phyloP scores from a whole-genome alignment of 208 protist species.

The Crithidia acanthocephali region DNA sequence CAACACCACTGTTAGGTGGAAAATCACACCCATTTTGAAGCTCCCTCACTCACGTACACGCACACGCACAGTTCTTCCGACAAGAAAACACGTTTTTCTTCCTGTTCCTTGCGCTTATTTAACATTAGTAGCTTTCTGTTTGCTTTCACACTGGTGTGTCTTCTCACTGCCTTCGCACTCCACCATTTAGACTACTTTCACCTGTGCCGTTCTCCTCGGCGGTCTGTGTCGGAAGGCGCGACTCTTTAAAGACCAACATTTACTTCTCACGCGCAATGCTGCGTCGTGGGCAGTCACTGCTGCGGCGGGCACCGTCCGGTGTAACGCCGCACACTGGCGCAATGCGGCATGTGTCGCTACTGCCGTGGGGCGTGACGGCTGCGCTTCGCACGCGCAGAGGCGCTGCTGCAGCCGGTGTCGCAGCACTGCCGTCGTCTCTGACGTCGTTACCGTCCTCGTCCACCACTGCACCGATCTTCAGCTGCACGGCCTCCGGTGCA shows the following conservation, averaged over 20 bases:
- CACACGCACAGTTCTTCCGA: too few species aligned
- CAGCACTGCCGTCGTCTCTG: background rate
- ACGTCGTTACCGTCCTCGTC: background rate
- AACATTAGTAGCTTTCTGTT: too few species aligned
- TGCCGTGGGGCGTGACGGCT: background rate
- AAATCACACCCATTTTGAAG: too few species aligned
- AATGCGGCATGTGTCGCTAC: background rate
- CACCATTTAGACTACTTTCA: too few species aligned
- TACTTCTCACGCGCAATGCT: too few species aligned
- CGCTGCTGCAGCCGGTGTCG: background rate
- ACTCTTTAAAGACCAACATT: too few species aligned
- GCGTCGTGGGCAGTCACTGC: slow-evolving; percentile 6
- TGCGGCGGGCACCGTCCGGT: background rate
- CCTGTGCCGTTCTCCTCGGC: too few species aligned
- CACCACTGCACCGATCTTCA: background rate
- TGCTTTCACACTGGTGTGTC: too few species aligned
- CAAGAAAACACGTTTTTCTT: background rate
- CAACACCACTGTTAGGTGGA: background rate
- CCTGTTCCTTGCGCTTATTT: too few species aligned
- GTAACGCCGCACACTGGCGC: background rate
- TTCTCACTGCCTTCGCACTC: too few species aligned
- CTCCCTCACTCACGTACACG: too few species aligned
- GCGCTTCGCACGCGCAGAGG: slow-evolving; percentile 2
- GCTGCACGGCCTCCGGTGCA: background rate
- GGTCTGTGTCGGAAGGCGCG: too few species aligned